These are phyloP conservation scores for Craterostigma plantagineum DNA, from an alignment of 257 asterid species.

Conservation along the genomic window DNA sequence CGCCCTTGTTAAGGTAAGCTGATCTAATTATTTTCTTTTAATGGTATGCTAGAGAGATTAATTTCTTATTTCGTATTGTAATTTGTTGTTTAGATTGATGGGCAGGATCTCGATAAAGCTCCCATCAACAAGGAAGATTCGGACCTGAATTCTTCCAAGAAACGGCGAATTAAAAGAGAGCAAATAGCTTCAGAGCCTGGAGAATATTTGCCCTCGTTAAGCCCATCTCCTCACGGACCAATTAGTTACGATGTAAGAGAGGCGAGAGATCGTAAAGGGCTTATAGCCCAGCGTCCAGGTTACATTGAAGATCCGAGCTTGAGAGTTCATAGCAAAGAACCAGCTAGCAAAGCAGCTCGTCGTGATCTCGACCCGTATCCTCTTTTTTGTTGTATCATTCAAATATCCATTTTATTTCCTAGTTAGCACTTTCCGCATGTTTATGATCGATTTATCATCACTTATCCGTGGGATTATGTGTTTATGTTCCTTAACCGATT, in stretches of 20 bases:
- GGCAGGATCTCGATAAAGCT: constrained; percentile 66
- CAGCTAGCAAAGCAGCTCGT: constrained; percentile 47
- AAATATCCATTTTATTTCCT: background rate
- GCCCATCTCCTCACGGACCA: constrained; percentile 42
- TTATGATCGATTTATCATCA: background rate
- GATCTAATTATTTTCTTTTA: background rate
- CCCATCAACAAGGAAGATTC: constrained; percentile 51
- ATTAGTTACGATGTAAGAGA: constrained; percentile 63
- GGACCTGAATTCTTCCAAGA: constrained; percentile 71
- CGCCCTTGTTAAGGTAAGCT: constrained; percentile 43
- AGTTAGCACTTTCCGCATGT: background rate
- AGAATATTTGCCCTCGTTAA: constrained; percentile 57
- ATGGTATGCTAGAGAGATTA: background rate
- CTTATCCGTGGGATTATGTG: background rate
- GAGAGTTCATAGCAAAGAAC: constrained; percentile 71
- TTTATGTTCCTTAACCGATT: constrained; percentile 27
- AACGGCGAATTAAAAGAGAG: constrained; percentile 87
- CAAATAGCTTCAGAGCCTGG: constrained; percentile 77
- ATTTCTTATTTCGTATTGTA: constrained; percentile 3
- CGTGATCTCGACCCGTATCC: constrained; percentile 93
- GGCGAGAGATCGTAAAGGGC: constrained; percentile 67
- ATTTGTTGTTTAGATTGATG: constrained; percentile 45
- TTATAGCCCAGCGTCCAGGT: constrained; percentile 44
- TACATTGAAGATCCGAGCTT: constrained; percentile 68
- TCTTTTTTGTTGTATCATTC: constrained; percentile 5